Evolutionary conservation across 2,329 filamentous ascomycete genomes (phyloP), one percentile per base, ranked within the genome.

Genomic region (Sporothrix brunneoviolacea): DNA sequence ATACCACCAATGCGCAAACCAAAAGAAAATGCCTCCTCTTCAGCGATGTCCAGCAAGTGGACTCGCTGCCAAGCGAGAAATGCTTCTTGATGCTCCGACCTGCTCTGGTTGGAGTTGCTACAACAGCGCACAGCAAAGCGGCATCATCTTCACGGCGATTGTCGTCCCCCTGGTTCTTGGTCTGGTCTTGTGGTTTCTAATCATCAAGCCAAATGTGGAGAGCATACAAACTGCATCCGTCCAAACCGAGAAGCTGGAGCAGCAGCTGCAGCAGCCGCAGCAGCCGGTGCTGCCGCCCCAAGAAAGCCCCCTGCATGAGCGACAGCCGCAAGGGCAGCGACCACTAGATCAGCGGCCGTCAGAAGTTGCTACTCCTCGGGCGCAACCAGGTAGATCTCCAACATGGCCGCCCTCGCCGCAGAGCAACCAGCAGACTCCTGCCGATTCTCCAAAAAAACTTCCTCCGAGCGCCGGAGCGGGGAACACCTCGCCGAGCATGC

Each of bases 51-150:
- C 24, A 10, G 24, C 24, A 10, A 28, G 24, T 10, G 6, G 24
- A 10, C 24, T 5, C 24, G n/a, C n/a, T n/a, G n/a, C 10, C 24
- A 28, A 28, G 5, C 40, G 40, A 36, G 16, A 45, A n/a, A n/a
- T n/a, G n/a, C n/a, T n/a, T 4, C 43, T 39, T 8, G 48, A 38
- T 33, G 52, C 41, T 10, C 38, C 16, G 21, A 19, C 4, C n/a
- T 70, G 65, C 53, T 52, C 56, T 3, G 63, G 67, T 10, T 74
- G 69, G 68, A 51, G 60, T 37, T 74, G 71, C 51, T 60, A 73
- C n/a, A 68, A 58, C 24, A 40, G 55, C 9, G 55, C 63, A 0
- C 61, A 70, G 38, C 61, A 70, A 30, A 65, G 64, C 19, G 71
- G 71, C 2, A 63, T 72, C 27, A 64, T 73, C 15, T 64, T 69